Evolutionary conservation across 345 rosid species (phyloP), one percentile per base, ranked within the genome.

Genomic region (Eucalyptus grandis): DNA sequence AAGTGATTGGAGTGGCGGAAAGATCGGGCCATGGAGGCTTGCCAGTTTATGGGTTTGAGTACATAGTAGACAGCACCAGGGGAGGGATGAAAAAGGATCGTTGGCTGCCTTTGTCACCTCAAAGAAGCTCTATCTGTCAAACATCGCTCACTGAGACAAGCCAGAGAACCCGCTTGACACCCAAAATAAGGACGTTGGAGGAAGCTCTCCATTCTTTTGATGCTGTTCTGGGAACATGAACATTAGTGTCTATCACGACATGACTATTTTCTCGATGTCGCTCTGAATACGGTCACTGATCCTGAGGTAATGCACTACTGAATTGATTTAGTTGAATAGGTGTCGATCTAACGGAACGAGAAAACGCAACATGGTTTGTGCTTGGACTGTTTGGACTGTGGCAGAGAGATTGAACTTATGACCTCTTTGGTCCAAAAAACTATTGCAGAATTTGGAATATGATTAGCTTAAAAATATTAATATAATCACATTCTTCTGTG

Each of bases 201-300:
- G 93, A 95, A 93, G 95, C 97, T 88, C 97, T 98, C 87, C 97
- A 95, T 90, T 96, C 99, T 91, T 96, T 96, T 90, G 96, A 95
- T 93, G 90, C 88, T 49, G 89, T 92, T 86, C 92, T 53, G 56
- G 56, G 56, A 30, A 80, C 90, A 58, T 93, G 89, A 91, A 77
- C 62, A 88, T 77, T 21, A 31, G 13, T 22, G n/a, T 72, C 34
- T 11, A 47, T 69, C 30, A 30, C 51, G 30, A 77, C 49, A 31
- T 27, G 60, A 24, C 56, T 77, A 40, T 47, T 77, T 88, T 43
- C 1, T 72, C 13, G 4, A 24, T 14, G 31, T 14, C 50, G 44
- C 87, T 80, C 37, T n/a, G 22, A 26, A 21, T 12, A 49, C 6
- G 37, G 65, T 14, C 72, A 27, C 51, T 43, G 0, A 49, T 30